phyloP scores from a whole-genome alignment of 169 alveolate genomes.

The Plasmodium sp. region DNA sequence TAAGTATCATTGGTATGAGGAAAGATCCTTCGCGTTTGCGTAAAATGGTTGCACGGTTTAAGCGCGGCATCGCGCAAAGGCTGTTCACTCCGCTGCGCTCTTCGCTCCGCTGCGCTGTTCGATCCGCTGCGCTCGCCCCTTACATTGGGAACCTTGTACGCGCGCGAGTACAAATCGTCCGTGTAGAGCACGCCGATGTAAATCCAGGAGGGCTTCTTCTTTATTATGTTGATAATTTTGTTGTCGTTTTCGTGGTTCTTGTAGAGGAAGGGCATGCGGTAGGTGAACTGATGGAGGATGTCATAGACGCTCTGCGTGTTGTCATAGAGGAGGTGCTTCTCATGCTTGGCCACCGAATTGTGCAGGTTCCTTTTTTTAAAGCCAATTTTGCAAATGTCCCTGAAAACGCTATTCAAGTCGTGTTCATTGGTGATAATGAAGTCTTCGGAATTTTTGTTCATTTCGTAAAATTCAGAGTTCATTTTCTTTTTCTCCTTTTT shows the following conservation, averaged over 20 bases:
- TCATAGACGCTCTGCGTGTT: conserved; percentile 64
- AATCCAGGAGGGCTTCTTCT: conserved; percentile 58
- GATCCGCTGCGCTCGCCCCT: not conserved
- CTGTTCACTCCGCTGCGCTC: not conserved
- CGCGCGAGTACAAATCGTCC: conserved; percentile 65
- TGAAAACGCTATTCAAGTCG: conserved; percentile 45
- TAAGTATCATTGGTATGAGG: not conserved
- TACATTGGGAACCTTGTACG: conserved; percentile 69
- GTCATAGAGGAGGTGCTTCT: conserved; percentile 57
- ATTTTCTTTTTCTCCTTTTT: conserved; percentile 28
- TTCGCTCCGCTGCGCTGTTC: not conserved
- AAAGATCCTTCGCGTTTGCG: not conserved
- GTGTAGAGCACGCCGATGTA: conserved; percentile 67
- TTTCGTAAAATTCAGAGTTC: conserved; percentile 22
- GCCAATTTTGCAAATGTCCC: conserved; percentile 44
- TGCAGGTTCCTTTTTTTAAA: conserved; percentile 23
- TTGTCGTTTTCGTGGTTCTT: conserved; percentile 25
- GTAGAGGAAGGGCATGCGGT: conserved; percentile 63
- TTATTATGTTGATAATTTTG: conserved; percentile 62
- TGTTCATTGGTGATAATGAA: conserved; percentile 52
- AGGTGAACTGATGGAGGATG: conserved; percentile 44
- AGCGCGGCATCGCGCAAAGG: not conserved
- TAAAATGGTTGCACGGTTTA: no score
- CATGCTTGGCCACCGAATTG: conserved; percentile 46
- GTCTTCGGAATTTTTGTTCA: conserved; percentile 25